These are phyloP conservation scores for Eremochloa ophiuroides DNA, from an alignment of 176 grass and related monocot species.

Conservation along the genomic window DNA sequence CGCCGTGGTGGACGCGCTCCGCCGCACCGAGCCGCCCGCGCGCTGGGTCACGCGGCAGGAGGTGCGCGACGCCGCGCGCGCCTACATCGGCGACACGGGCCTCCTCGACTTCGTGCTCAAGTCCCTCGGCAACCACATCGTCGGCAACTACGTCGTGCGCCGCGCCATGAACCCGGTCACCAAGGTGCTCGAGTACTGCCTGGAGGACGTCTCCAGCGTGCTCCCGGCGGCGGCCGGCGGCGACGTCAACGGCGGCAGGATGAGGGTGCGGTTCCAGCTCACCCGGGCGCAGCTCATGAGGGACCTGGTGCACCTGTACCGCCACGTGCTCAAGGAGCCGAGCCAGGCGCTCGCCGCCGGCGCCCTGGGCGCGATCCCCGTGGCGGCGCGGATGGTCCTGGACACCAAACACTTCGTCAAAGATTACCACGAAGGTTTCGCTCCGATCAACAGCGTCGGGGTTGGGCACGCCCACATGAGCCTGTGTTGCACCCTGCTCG, in stretches of 20 bases:
- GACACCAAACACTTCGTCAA: conserved; percentile 86
- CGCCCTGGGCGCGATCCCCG: conserved; percentile 45
- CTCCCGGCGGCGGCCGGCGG: conserved; percentile 38
- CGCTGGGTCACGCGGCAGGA: conserved; percentile 90
- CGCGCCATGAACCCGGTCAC: conserved; percentile 89
- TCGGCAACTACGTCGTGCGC: conserved; percentile 81
- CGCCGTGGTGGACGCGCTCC: conserved; percentile 87
- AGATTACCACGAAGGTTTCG: conserved; percentile 45
- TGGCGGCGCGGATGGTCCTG: conserved; percentile 53
- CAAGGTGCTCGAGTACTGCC: conserved; percentile 89
- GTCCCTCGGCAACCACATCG: conserved; percentile 82
- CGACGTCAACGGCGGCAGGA: conserved; percentile 15
- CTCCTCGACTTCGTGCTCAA: conserved; percentile 93
- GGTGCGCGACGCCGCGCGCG: conserved; percentile 81
- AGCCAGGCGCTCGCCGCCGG: conserved; percentile 35
- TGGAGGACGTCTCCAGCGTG: conserved; percentile 80
- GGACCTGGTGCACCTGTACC: conserved; percentile 58
- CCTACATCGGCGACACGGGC: conserved; percentile 82
- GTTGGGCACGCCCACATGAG: conserved; percentile 36
- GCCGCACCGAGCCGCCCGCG: conserved; percentile 37
- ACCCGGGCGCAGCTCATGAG: conserved; percentile 63
- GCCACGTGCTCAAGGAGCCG: conserved; percentile 50
- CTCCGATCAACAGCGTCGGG: conserved; percentile 1
- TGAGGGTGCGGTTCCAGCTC: conserved; percentile 67
- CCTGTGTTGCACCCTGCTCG: conserved; percentile 55